A percentile compares a stretch with the other conserved stretches of the same genome.
Evolutionary conservation across 306 rosid species (phyloP).

Genomic region (Cyamopsis tetragonoloba): DNA sequence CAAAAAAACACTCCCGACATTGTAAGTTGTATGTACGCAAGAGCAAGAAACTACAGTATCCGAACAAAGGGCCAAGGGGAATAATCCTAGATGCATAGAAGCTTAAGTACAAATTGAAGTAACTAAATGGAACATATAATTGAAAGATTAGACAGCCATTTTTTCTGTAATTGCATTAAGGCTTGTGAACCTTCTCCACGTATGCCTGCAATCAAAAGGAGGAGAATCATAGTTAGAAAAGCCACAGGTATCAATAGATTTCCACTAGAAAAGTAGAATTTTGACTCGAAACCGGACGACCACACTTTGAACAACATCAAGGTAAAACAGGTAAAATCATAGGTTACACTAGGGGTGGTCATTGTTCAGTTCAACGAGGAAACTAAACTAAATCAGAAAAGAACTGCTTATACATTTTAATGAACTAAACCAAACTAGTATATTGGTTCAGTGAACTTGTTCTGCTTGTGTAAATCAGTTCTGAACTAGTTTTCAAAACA

Average conservation of each 20-base stretch:
- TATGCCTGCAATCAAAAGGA: slow-evolving; percentile 59
- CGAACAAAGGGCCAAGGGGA: background rate
- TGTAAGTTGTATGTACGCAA: slow-evolving; percentile 2
- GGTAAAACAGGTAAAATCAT: too few relatives aligned
- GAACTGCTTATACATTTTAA: too few relatives aligned
- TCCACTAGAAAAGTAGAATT: background rate
- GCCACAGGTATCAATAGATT: slow-evolving; percentile 6
- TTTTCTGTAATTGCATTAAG: slow-evolving; percentile 22
- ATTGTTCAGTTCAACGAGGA: too few relatives aligned
- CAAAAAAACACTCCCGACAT: background rate
- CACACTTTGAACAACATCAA: background rate
- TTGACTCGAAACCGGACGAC: background rate
- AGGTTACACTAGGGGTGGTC: too few relatives aligned
- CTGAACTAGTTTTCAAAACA: too few relatives aligned
- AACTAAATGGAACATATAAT: background rate
- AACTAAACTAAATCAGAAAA: too few relatives aligned
- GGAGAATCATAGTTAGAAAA: background rate
- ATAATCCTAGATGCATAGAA: slow-evolving; percentile 1
- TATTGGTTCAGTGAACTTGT: too few relatives aligned
- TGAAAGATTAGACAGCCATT: slow-evolving; percentile 3
- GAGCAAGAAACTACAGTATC: slow-evolving; percentile 23
- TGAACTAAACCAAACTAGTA: too few relatives aligned
- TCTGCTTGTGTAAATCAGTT: too few relatives aligned
- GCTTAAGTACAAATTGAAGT: slow-evolving; percentile 22
- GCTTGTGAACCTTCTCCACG: slow-evolving; percentile 65